Evolutionary conservation across 192 early-diverging fungal species (phyloP).

Genomic region (Gamsiella multidivaricata): DNA sequence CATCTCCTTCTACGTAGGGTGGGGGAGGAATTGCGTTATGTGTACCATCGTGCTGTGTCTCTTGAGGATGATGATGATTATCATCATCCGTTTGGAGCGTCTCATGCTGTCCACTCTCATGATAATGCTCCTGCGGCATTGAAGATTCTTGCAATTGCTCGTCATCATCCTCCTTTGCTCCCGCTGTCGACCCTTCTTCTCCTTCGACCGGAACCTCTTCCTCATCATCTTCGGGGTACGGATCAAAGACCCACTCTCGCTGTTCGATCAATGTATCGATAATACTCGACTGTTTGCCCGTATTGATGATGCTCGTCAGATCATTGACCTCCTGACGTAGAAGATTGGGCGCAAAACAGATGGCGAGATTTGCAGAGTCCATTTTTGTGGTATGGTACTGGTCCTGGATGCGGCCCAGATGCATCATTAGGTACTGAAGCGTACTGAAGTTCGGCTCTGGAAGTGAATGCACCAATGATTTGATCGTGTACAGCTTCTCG

Average conservation of each 20-base stretch:
- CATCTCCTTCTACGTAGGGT: too few species aligned
- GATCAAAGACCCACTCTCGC: conserved; percentile 70
- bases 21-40: too few species aligned
- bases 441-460: conserved; percentile 69
- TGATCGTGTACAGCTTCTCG: conserved; percentile 72
- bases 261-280: conserved; percentile 78
- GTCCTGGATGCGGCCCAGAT: conserved; percentile 71
- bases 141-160: too few species aligned
- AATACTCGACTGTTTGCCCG: conserved; percentile 74
- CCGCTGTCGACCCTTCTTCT: background rate
- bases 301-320: conserved; percentile 72
- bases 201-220: conserved; percentile 22
- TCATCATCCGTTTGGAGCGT: too few species aligned
- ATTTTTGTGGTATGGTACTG: conserved; percentile 86
- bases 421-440: conserved; percentile 71
- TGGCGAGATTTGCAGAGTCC: conserved; percentile 88
- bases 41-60: background rate
- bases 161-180: background rate
- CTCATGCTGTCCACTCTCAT: too few species aligned
- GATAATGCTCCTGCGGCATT: too few species aligned
- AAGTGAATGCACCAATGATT: conserved; percentile 73
- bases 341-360: conserved; percentile 89
- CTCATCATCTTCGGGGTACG: conserved; percentile 54
- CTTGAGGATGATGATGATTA: too few species aligned
- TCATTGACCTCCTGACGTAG: conserved; percentile 66